These are phyloP conservation scores for Lactifluus echinatus DNA, from an alignment of 768 basidiomycete species.

Conservation along the genomic window DNA sequence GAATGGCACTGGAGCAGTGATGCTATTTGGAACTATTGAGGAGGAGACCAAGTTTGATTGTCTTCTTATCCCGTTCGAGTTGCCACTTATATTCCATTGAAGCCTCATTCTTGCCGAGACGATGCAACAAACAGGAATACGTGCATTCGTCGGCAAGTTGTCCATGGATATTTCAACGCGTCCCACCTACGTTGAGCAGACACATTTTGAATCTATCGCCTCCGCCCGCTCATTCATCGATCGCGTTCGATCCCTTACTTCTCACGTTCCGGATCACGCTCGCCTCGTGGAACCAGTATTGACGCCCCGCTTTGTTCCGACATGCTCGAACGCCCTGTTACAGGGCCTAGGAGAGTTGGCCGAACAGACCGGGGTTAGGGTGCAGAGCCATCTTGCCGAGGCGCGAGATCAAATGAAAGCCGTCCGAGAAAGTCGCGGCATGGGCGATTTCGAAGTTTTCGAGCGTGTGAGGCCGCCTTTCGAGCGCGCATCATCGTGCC, in stretches of 20 bases:
- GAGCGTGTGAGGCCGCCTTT: slow-evolving; percentile 40
- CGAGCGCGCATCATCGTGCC: not conserved
- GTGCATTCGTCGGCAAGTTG: slow-evolving; percentile 83
- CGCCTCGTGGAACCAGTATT: slow-evolving; percentile 71
- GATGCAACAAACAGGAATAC: slow-evolving; percentile 63
- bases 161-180: slow-evolving; percentile 80
- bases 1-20: slow-evolving; percentile 67
- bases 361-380: slow-evolving; percentile 34
- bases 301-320: slow-evolving; percentile 86
- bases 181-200: slow-evolving; percentile 61
- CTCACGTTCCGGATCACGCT: slow-evolving; percentile 34
- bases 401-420: slow-evolving; percentile 66
- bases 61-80: not conserved
- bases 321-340: slow-evolving; percentile 69
- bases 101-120: slow-evolving; percentile 72
- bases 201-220: slow-evolving; percentile 39
- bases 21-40: slow-evolving; percentile 80
- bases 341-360: slow-evolving; percentile 52
- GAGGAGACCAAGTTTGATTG: slow-evolving; percentile 66
- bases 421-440: slow-evolving; percentile 51
- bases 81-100: not conserved
- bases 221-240: slow-evolving; percentile 51
- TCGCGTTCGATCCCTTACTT: slow-evolving; percentile 35
- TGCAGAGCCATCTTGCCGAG: slow-evolving; percentile 84
- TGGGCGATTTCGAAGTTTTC: slow-evolving; percentile 70